Evolutionary conservation across 2,329 filamentous ascomycete species (phyloP).

Genomic region (Penicillium sp.): DNA sequence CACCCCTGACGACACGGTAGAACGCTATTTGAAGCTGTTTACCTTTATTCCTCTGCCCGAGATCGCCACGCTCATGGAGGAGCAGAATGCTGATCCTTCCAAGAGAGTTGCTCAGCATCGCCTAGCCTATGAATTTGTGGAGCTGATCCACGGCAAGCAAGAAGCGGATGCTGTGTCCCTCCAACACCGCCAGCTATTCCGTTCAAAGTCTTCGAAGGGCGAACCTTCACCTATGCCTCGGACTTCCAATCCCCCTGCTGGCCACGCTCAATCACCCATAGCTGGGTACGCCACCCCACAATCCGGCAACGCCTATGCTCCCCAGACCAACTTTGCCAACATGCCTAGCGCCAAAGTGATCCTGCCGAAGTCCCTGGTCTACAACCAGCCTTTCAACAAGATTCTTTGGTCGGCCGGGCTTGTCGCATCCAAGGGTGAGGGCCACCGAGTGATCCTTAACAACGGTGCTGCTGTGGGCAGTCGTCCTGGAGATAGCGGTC

Average conservation of each 20-base stretch:
- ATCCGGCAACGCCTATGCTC: constrained; percentile 40
- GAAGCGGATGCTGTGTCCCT: constrained; percentile 64
- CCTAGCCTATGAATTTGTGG: constrained; percentile 78
- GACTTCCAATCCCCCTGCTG: constrained; percentile 16
- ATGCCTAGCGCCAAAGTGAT: constrained; percentile 40
- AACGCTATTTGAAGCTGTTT: constrained; percentile 80
- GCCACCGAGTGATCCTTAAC: constrained; percentile 50
- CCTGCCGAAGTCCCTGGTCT: constrained; percentile 52
- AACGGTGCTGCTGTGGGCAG: constrained; percentile 54
- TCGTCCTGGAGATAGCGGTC: constrained; percentile 38
- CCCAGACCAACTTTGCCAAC: constrained; percentile 41
- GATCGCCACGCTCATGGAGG: constrained; percentile 67
- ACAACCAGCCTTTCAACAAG: constrained; percentile 49
- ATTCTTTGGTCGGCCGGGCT: constrained; percentile 55
- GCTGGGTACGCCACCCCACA: constrained; percentile 31
- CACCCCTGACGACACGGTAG: constrained; percentile 77
- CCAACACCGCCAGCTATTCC: constrained; percentile 54
- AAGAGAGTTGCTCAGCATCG: constrained; percentile 78
- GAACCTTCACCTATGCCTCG: constrained; percentile 34
- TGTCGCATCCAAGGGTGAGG: constrained; percentile 53
- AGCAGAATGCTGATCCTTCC: constrained; percentile 67
- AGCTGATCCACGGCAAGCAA: constrained; percentile 71
- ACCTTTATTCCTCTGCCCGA: constrained; percentile 76
- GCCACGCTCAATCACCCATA: constrained; percentile 21
- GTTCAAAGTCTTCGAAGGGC: constrained; percentile 33